Evolutionary conservation across 2,329 filamentous ascomycete species (phyloP).

Genomic region (Penicillium oxalicum): DNA sequence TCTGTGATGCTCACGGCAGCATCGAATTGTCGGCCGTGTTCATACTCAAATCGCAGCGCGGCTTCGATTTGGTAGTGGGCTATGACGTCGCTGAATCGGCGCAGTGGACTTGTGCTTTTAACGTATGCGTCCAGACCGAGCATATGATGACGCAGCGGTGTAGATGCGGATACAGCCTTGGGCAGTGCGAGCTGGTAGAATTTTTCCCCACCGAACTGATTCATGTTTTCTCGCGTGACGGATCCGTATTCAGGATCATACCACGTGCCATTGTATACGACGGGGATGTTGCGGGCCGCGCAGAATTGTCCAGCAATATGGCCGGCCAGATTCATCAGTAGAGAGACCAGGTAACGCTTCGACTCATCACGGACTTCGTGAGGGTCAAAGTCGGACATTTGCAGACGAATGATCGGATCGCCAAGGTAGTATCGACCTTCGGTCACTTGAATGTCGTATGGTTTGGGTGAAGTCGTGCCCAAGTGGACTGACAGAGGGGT

Average conservation of each 20-base stretch:
- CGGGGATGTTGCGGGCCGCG: constrained; percentile 33
- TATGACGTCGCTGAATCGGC: constrained; percentile 56
- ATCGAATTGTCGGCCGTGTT: constrained; percentile 40
- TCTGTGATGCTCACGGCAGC: constrained; percentile 19
- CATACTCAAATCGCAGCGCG: constrained; percentile 51
- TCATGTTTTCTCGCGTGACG: constrained; percentile 34
- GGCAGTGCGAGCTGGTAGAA: constrained; percentile 35
- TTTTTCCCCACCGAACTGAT: constrained; percentile 37
- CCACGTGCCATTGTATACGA: constrained; percentile 33
- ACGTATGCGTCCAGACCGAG: constrained; percentile 51
- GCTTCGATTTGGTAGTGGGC: constrained; percentile 61
- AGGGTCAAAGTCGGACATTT: constrained; percentile 25
- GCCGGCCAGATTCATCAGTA: constrained; percentile 52
- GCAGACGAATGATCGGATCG: constrained; percentile 39
- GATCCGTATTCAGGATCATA: constrained; percentile 37
- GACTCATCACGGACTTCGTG: constrained; percentile 36
- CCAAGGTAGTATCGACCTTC: constrained; percentile 32
- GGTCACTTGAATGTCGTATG: constrained; percentile 26
- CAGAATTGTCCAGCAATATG: constrained; percentile 32
- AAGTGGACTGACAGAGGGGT: constrained; percentile 23
- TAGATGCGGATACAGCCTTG: constrained; percentile 40
- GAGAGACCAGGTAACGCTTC: constrained; percentile 37
- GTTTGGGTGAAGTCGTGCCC: constrained; percentile 17
- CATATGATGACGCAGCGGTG: constrained; percentile 45
- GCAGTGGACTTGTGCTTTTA: constrained; percentile 56